Evolutionary conservation across 805 yeast genomes (phyloP).

Genomic region (Jamesozyma lodderae): DNA sequence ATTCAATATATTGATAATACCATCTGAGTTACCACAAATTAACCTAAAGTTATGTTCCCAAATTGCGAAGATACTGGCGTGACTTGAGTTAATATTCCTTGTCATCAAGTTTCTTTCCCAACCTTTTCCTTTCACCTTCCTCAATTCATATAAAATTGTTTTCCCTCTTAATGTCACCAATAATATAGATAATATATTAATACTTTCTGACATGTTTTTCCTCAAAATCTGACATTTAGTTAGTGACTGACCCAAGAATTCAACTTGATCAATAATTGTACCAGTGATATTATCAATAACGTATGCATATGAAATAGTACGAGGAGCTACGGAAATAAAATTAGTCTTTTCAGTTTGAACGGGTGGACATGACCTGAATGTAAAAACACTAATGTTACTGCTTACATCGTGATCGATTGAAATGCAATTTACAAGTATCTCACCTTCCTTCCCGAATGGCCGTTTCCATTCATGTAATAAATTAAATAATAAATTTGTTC

Average conservation of each 20-base stretch:
- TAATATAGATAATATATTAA: constrained; percentile 11
- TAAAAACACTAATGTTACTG: constrained; percentile 1
- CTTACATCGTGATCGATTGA: constrained; percentile 3
- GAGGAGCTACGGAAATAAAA: not conserved
- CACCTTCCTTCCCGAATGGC: not conserved
- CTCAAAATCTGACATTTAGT: constrained; percentile 13
- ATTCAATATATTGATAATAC: constrained; percentile 15
- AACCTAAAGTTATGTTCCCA: constrained; percentile 15
- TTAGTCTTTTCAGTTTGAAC: not conserved
- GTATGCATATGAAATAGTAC: not conserved
- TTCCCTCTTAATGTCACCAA: constrained; percentile 19
- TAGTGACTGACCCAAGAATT: constrained; percentile 17
- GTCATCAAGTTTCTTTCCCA: constrained; percentile 15
- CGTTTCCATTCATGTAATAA: not conserved
- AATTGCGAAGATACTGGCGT: constrained; percentile 13
- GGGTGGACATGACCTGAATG: not conserved
- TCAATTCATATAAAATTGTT: constrained; percentile 18
- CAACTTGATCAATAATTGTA: constrained; percentile 14
- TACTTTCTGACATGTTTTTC: not conserved
- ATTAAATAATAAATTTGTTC: too few relatives aligned
- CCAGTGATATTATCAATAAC: constrained; percentile 4
- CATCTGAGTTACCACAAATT: constrained; percentile 15
- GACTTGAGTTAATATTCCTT: constrained; percentile 14
- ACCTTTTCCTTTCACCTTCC: constrained; percentile 6
- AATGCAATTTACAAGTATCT: not conserved